phyloP scores from a whole-genome alignment of 2,329 filamentous ascomycete genomes.

The Arthrocladium fulminans region DNA sequence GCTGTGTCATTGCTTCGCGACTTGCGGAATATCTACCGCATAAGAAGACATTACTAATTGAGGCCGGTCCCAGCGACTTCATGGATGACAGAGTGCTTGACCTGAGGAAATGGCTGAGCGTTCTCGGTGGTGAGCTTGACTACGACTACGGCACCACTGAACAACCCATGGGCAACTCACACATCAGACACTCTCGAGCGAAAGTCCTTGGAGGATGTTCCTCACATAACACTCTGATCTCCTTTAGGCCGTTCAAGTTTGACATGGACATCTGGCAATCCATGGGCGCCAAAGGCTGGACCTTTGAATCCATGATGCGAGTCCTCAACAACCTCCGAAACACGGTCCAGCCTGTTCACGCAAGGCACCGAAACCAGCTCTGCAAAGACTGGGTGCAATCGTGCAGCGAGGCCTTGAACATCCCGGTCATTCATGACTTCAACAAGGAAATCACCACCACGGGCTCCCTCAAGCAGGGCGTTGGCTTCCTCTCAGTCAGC shows the following conservation, averaged over 20 bases:
- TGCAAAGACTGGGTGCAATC: constrained; percentile 83
- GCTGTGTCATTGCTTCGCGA: constrained; percentile 73
- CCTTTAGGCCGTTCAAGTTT: constrained; percentile 83
- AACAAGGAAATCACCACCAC: constrained; percentile 70
- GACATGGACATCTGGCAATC: constrained; percentile 78
- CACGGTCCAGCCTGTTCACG: constrained; percentile 81
- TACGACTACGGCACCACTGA: constrained; percentile 86
- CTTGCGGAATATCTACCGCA: constrained; percentile 75
- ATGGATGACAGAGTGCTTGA: constrained; percentile 80
- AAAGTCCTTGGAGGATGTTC: constrained; percentile 91
- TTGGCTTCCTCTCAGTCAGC: constrained; percentile 83
- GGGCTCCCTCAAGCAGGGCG: constrained; percentile 63
- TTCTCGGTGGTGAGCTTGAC: constrained; percentile 80
- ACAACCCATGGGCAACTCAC: constrained; percentile 79
- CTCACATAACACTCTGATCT: constrained; percentile 88
- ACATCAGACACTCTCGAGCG: constrained; percentile 84
- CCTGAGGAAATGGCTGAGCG: constrained; percentile 74
- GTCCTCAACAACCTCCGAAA: constrained; percentile 77
- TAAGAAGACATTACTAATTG: constrained; percentile 72
- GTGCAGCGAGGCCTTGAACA: constrained; percentile 67
- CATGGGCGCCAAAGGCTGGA: constrained; percentile 75
- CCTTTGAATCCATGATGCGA: constrained; percentile 74
- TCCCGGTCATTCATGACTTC: constrained; percentile 77
- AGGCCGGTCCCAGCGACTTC: constrained; percentile 82
- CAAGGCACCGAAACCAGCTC: constrained; percentile 77